phyloP scores from a whole-genome alignment of 2,329 filamentous ascomycete species.

The Penicillium sp. region DNA sequence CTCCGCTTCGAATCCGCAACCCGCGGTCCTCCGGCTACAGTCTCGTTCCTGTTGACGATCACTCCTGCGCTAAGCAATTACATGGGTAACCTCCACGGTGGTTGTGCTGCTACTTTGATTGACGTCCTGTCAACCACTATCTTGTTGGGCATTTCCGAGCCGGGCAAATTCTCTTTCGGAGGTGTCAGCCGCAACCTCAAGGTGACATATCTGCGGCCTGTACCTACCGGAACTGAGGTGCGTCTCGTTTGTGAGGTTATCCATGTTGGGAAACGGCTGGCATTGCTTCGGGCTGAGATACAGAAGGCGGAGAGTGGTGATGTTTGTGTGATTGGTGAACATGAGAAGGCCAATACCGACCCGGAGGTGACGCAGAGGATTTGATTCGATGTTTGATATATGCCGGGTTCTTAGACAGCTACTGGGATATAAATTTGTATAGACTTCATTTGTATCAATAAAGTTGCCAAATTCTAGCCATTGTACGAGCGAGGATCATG shows the following conservation, averaged over 20 bases:
- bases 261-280: slow-evolving; percentile 55
- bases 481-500: neutral
- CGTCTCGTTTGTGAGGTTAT: slow-evolving; percentile 58
- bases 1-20: slow-evolving; percentile 41
- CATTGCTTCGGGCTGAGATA: slow-evolving; percentile 55
- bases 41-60: slow-evolving; percentile 52
- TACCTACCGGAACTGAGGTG: slow-evolving; percentile 51
- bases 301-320: slow-evolving; percentile 52
- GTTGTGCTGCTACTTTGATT: slow-evolving; percentile 66
- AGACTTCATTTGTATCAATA: slow-evolving; percentile 5
- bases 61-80: slow-evolving; percentile 88
- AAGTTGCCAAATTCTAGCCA: neutral
- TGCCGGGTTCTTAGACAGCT: neutral
- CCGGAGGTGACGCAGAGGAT: slow-evolving; percentile 34
- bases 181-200: slow-evolving; percentile 66
- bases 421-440: slow-evolving; percentile 1
- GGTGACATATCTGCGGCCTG: slow-evolving; percentile 65
- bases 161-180: slow-evolving; percentile 60
- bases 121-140: slow-evolving; percentile 63
- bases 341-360: slow-evolving; percentile 64
- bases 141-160: slow-evolving; percentile 54
- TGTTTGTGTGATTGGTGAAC: slow-evolving; percentile 59
- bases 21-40: slow-evolving; percentile 32
- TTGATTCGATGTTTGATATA: slow-evolving; percentile 8
- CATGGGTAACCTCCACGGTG: slow-evolving; percentile 88